Evolutionary conservation across 225 moss, liverwort and hornwort species (phyloP), one percentile per base, ranked within the genome.

Genomic region (Bryoerythrophyllum caledonicum): DNA sequence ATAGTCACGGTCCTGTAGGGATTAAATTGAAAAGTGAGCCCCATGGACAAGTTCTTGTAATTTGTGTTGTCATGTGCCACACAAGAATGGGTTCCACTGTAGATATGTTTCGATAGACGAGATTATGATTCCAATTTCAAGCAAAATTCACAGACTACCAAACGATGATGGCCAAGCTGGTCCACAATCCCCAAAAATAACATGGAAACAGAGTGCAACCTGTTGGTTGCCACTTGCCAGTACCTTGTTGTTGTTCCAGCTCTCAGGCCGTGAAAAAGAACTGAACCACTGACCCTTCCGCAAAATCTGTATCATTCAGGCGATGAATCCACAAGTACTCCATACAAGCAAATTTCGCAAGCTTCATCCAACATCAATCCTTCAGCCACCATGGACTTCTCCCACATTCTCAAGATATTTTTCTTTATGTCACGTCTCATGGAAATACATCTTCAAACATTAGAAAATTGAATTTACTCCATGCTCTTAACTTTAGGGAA

Each of bases 251-350:
- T 20, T 57, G 58, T 41, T 28, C 58, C 72, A 72, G 72, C 32
- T n/a, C 60, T 44, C 30, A 46, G 72, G 72, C 60, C n/a, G 28
- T 30, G 46, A 32, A 61, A 72, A 72, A 60, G 60, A 44, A 60
- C 44, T 30, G 72, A 61, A 48, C 60, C 23, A 32, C 21, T 60
- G 60, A 61, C 30, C 46, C 46, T 32, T 46, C 46, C 46, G 32
- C 21, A 65, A 58, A 65, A 78, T 73, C 59, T 60, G 73, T 49
- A 17, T 37, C 59, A 61, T 72, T 60, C 73, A 51, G 73, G 67
- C 27, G 38, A 60, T 20, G 13, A 73, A 66, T 73, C 60, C 60
- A 0, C 40, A 38, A 59, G 76, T 76, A 76, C 76, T 38, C 8
- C 38, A 8, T 38, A 0, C 38, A 38, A 38, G 38, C 9, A 38